A percentile compares a stretch with the other conserved stretches of the same genome.
phyloP scores from a whole-genome alignment of 257 asterid genomes.

The Agastache rugosa region DNA sequence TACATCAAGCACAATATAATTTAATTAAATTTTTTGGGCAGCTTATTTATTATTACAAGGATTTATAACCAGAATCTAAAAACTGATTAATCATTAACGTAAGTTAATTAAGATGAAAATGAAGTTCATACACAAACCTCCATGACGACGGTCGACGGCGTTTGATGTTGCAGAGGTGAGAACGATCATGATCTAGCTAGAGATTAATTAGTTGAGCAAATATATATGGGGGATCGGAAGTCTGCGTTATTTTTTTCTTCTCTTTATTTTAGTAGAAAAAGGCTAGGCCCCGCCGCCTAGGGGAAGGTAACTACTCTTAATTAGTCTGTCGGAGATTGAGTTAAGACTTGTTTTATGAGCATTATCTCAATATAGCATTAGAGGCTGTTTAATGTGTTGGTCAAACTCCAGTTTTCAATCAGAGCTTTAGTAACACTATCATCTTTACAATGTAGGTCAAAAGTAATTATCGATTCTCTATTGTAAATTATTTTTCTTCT shows the following conservation, averaged over 20 bases:
- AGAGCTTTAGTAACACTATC: neutral
- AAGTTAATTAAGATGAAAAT: neutral
- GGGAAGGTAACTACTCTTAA: slow-evolving; percentile 18
- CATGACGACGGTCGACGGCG: slow-evolving; percentile 27
- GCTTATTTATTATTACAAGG: too few species aligned
- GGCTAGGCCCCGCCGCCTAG: slow-evolving; percentile 25
- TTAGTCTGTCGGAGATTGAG: slow-evolving; percentile 29
- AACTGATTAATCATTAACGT: neutral
- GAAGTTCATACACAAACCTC: slow-evolving; percentile 30
- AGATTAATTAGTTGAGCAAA: neutral
- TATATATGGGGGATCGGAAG: neutral
- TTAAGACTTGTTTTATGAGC: neutral
- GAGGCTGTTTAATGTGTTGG: slow-evolving; percentile 10
- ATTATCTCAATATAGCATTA: neutral
- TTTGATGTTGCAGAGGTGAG: neutral
- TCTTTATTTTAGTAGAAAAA: neutral
- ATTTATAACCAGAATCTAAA: too few species aligned
- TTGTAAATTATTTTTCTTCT: neutral
- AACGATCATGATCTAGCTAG: too few species aligned
- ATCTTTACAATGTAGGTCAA: neutral
- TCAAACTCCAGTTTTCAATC: slow-evolving; percentile 12
- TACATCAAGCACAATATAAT: neutral
- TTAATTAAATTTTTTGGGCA: too few species aligned
- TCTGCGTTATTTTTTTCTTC: neutral
- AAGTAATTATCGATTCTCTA: neutral